Evolutionary conservation across 1,284 basidiomycete genomes (phyloP).

Genomic region (Ustilago shanxiensis): DNA sequence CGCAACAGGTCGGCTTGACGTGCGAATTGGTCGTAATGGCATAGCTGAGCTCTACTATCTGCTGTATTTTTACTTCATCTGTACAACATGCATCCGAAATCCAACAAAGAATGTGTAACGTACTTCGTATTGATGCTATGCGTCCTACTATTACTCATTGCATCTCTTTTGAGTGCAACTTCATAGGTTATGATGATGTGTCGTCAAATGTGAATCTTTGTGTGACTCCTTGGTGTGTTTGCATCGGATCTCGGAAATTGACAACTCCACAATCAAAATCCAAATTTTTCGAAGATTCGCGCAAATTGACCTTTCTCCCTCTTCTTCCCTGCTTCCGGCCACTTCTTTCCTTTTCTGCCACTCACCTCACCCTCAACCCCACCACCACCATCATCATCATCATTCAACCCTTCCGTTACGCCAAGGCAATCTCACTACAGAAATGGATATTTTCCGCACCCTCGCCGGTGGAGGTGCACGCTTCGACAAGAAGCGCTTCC

Average conservation of each 20-base stretch:
- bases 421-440: not conserved
- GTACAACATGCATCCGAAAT: not conserved
- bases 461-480: conserved; percentile 59
- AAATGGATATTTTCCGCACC: conserved; percentile 69
- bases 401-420: not conserved
- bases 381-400: not conserved
- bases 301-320: not conserved
- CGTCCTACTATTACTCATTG: no score
- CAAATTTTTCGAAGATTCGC: conserved; percentile 45
- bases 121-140: no score
- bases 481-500: conserved; percentile 84
- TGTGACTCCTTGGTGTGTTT: not conserved
- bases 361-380: no score
- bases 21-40: not conserved
- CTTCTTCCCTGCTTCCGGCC: not conserved
- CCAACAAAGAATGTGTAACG: no score
- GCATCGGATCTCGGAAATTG: conserved; percentile 24
- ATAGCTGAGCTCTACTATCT: not conserved
- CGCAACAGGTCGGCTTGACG: not conserved
- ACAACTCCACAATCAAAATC: conserved; percentile 25
- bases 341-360: not conserved
- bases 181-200: no score
- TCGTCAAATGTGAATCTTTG: not conserved
- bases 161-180: no score
- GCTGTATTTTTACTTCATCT: not conserved